phyloP scores from a whole-genome alignment of 352 stramenopile genomes.

The Globisporangium yorkense region DNA sequence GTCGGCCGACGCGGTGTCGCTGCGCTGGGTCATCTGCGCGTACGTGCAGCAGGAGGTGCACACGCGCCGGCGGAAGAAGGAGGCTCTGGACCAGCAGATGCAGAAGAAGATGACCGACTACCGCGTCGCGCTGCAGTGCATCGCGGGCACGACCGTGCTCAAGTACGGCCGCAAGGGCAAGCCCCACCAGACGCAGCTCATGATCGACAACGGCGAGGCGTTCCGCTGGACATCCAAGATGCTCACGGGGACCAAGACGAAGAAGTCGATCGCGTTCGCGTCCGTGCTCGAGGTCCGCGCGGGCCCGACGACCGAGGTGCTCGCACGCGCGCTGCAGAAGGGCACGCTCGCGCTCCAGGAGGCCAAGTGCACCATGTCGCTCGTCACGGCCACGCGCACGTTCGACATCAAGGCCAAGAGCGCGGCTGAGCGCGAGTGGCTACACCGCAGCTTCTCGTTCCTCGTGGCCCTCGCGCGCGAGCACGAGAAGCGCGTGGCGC shows the following conservation, averaged over 20 bases:
- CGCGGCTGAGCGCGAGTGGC: constrained; percentile 66
- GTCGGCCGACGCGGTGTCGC: constrained; percentile 30
- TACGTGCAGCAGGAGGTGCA: constrained; percentile 43
- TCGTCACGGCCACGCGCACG: constrained; percentile 66
- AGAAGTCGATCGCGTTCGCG: constrained; percentile 59
- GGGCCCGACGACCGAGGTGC: constrained; percentile 55
- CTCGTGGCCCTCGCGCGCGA: constrained; percentile 66
- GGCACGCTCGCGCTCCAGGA: constrained; percentile 49
- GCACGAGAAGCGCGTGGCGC: constrained; percentile 61
- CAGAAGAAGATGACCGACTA: constrained; percentile 83
- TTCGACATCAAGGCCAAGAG: constrained; percentile 73
- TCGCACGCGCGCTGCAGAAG: constrained; percentile 64
- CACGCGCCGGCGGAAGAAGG: constrained; percentile 32
- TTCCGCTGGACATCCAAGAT: constrained; percentile 81
- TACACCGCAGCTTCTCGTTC: constrained; percentile 66
- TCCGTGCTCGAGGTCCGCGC: constrained; percentile 48
- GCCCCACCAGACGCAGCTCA: constrained; percentile 62
- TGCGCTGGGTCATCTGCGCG: constrained; percentile 63
- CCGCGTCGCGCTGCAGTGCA: constrained; percentile 74
- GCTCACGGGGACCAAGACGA: constrained; percentile 43
- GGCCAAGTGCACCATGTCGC: constrained; percentile 67
- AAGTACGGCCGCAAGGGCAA: constrained; percentile 82
- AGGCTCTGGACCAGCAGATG: constrained; percentile 43
- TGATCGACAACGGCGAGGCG: constrained; percentile 74
- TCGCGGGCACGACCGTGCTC: constrained; percentile 58